Percentiles rank a stretch among this genome's conserved stretches.
Conservation (phyloP, 129 eudicot species). For the Glebionis coronaria region DNA sequence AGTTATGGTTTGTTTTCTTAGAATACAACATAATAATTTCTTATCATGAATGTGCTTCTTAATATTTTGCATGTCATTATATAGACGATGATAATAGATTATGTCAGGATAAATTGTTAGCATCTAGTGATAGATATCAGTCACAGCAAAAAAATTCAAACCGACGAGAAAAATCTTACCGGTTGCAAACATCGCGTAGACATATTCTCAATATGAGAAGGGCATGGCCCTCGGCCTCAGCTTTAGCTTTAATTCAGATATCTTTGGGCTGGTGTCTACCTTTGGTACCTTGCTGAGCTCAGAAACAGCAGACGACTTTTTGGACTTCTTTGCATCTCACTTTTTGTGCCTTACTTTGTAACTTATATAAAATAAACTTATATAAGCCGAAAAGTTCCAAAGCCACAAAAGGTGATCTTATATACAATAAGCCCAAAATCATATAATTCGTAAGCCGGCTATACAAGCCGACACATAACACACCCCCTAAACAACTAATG, state of each 20-base stretch:
- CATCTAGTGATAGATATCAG: background rate
- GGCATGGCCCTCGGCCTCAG: slow-evolving; percentile 92
- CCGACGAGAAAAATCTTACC: slow-evolving; percentile 38
- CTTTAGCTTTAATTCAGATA: slow-evolving; percentile 88
- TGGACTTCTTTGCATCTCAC: slow-evolving; percentile 29
- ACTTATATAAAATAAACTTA: no score
- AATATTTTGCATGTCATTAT: no score
- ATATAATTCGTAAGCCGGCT: no score
- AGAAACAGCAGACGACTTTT: slow-evolving; percentile 45
- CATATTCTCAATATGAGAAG: slow-evolving; percentile 95
- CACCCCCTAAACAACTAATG: no score
- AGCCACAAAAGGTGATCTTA: no score
- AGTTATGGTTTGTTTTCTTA: no score
- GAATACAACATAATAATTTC: no score
- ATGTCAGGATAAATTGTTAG: background rate
- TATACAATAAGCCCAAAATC: no score
- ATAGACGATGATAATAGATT: no score
- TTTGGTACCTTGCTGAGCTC: slow-evolving; percentile 96
- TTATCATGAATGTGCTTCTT: background rate
- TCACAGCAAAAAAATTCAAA: background rate
- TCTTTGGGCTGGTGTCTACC: slow-evolving; percentile 74
- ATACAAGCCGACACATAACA: no score
- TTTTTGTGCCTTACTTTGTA: no score
- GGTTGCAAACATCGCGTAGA: slow-evolving; percentile 93
- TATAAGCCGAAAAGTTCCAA: no score